Evolutionary conservation across 75 land plant species (phyloP), one percentile per base, ranked within the genome.

Genomic region (Selaginella moellendorffii): DNA sequence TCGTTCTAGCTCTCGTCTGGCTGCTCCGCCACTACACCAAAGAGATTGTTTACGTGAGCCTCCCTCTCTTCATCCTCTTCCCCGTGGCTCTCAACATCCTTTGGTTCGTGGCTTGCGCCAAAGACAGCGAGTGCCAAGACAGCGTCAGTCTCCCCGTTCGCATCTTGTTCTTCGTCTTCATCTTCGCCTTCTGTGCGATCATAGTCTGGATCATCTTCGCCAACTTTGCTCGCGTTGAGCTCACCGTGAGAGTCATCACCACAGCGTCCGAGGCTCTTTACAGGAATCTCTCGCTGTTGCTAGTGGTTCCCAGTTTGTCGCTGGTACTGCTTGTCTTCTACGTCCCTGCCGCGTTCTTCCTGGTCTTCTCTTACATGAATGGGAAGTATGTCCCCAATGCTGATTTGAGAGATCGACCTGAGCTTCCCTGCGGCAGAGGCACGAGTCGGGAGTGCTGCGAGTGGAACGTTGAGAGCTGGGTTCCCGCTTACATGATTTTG

Each of bases 381-480:
- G 98, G 98, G 24, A 75, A 71, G 62, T 68, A 88, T 54, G 81
- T 80, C 28, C 77, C 85, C 1, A 68, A 71, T 29, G 36, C 64
- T 29, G 54, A 71, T 1, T 0, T 71, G 1, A 12, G 36, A 0
- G 30, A 66, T 8, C 52, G 54, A 18, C 74, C 74, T 0, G 61
- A 67, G 22, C 25, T 19, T 22, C 42, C 1, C 17, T 78, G 80
- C 63, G 69, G 72, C 25, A 53, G 70, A 62, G 69, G 71, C 53
- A 68, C 81, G 28, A 83, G 77, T 22, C 66, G 66, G 21, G 81
- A 82, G 27, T 71, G 69, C 46, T 93, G 98, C 68, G 76, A 73
- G 23, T 93, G 98, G 98, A 76, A 83, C 58, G 70, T 78, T 52
- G 87, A 83, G 42, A 31, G 68, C 29, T 93, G 98, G 98, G 98